Conservation (phyloP, 805 yeast species). For the Saccharomycopsis guyanensis region DNA sequence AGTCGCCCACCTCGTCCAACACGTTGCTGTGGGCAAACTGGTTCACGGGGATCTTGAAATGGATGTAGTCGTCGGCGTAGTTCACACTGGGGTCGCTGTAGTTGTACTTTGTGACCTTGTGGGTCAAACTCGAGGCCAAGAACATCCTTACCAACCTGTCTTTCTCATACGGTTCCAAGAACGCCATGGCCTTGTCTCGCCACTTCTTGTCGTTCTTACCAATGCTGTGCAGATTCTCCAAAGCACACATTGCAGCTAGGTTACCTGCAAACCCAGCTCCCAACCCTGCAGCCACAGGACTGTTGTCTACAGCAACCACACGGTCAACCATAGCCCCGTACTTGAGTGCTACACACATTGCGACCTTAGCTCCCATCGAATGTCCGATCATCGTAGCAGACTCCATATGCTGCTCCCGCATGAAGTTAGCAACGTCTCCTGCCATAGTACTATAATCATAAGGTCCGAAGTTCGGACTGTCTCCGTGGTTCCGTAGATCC, state of each 20-base stretch:
- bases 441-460: slow-evolving; percentile 38
- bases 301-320: slow-evolving; percentile 42
- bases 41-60: slow-evolving; percentile 30
- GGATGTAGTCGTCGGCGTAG: slow-evolving; percentile 26
- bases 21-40: slow-evolving; percentile 26
- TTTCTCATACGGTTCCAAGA: slow-evolving; percentile 8
- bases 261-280: slow-evolving; percentile 31
- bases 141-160: slow-evolving; percentile 29
- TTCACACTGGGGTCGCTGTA: slow-evolving; percentile 24
- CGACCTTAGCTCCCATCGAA: slow-evolving; percentile 57
- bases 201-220: slow-evolving; percentile 26
- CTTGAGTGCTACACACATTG: slow-evolving; percentile 37
- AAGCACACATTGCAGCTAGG: slow-evolving; percentile 34
- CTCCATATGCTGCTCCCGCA: slow-evolving; percentile 27
- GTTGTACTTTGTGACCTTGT: slow-evolving; percentile 26
- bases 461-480: slow-evolving; percentile 37
- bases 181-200: slow-evolving; percentile 24
- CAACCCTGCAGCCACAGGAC: slow-evolving; percentile 35
- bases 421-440: slow-evolving; percentile 33
- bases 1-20: slow-evolving; percentile 27
- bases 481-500: slow-evolving; percentile 54
- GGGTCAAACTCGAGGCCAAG: slow-evolving; percentile 33
- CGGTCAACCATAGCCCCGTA: slow-evolving; percentile 34
- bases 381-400: slow-evolving; percentile 40
- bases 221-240: slow-evolving; percentile 27